Base-by-base conservation (phyloP, 148 eudicot species). In the Rhododendron ferrugineum region DNA sequence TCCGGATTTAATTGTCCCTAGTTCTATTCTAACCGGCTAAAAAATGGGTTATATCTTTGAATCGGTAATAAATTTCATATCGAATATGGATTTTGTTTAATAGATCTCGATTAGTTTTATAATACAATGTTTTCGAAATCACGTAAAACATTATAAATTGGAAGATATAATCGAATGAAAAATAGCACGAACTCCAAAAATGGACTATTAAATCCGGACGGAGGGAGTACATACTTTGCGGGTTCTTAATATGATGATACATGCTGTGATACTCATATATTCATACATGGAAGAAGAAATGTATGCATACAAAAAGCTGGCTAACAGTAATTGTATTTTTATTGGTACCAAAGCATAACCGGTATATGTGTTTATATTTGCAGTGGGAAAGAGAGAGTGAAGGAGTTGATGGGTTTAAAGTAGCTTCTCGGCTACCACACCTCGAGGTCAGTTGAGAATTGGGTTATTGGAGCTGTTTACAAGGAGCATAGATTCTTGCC, bases 301-400 rank as follows among this genome's bases (percentile, higher is more conserved):
- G 3, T 46, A 78, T 4, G 26, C 26, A 3, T n/a, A 44, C 30
- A 11, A 78, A 68, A 11, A 68, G 13, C 34, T 23, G 52, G 50
- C 23, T 23, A 37, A 34, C 54, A 23, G 2, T 15, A 26, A 28
- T 28, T 68, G 4, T 68, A 28, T 28, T 68, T 26, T 68, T 2
- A 10, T 47, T 46, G 32, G 16, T 47, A 11, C 23, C 81, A 44
- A 50, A 26, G 6, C 36, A 30, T 80, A 15, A 52, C 44, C 4
- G 18, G 37, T 7, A 16, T 80, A 28, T 2, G n/a, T 80, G 13
- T 46, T 5, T 46, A 62, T 62, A 30, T 78, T 60, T 85, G 73
- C 83, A 84, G 86, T 49, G 62, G 78, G 86, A 85, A 85, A 79
- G 78, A 78, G 62, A 79, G 40, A 66, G 64, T 85, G 64, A 78